Evolutionary conservation across 164 flowering plant species (phyloP).

Genomic region (Pachysandra terminalis): DNA sequence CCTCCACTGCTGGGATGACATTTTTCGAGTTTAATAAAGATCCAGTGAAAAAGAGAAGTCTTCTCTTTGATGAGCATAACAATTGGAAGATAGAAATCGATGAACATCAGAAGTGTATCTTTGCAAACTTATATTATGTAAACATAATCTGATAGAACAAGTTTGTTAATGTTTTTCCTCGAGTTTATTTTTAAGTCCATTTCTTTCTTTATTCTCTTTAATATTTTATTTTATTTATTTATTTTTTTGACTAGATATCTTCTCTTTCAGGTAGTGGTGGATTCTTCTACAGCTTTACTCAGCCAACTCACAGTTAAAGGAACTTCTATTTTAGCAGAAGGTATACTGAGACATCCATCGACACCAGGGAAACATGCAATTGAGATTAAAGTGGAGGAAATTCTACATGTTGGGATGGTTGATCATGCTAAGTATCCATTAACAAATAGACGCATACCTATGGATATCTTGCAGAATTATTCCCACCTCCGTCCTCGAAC

Average conservation of each 20-base stretch:
- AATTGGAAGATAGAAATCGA: neutral
- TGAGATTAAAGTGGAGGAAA: slow-evolving; percentile 65
- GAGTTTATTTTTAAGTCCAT: neutral
- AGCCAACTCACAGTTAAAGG: slow-evolving; percentile 51
- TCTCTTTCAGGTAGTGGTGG: slow-evolving; percentile 58
- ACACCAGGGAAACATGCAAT: slow-evolving; percentile 41
- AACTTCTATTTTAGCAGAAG: slow-evolving; percentile 80
- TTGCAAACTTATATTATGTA: neutral
- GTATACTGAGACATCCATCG: slow-evolving; percentile 45
- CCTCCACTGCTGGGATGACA: neutral
- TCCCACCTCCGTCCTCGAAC: slow-evolving; percentile 80
- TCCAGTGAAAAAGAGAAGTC: no score
- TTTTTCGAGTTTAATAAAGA: no score
- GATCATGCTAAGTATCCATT: slow-evolving; percentile 61
- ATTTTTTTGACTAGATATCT: neutral
- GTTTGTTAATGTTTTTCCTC: neutral
- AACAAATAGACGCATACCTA: slow-evolving; percentile 56
- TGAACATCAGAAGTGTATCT: neutral
- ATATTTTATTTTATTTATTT: no score
- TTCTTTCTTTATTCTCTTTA: neutral
- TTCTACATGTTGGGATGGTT: slow-evolving; percentile 71
- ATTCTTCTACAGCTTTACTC: slow-evolving; percentile 45
- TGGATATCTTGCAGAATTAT: slow-evolving; percentile 47
- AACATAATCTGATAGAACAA: neutral
- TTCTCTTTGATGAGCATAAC: neutral